A percentile compares a stretch with the other conserved stretches of the same genome.
phyloP scores from a whole-genome alignment of 495 filamentous ascomycete species.

The Umbilicaria muhlenbergii region DNA sequence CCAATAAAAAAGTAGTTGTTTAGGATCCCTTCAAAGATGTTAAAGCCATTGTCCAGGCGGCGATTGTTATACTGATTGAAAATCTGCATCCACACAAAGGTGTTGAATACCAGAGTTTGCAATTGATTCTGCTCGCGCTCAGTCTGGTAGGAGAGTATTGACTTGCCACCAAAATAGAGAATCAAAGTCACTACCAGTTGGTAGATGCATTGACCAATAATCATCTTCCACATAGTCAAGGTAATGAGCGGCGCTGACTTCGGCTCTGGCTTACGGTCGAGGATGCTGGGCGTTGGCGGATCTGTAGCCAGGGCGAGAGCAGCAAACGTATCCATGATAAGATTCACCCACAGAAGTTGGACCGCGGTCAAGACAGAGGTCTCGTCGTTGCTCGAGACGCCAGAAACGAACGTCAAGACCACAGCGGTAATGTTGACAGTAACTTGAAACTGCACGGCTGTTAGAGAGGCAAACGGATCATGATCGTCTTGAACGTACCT shows the following conservation, averaged over 20 bases:
- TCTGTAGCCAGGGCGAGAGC: constrained; percentile 87
- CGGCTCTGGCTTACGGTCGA: constrained; percentile 60
- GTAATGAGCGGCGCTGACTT: constrained; percentile 67
- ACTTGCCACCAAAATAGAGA: constrained; percentile 54
- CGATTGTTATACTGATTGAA: constrained; percentile 82
- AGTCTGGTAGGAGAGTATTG: constrained; percentile 42
- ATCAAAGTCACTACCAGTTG: constrained; percentile 67
- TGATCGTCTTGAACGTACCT: constrained; percentile 27
- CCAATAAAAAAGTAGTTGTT: constrained; percentile 69
- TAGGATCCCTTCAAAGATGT: constrained; percentile 73
- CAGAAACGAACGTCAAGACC: constrained; percentile 67
- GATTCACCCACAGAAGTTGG: constrained; percentile 80
- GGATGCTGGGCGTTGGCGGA: constrained; percentile 50
- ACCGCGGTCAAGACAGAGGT: constrained; percentile 69
- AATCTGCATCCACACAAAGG: constrained; percentile 90
- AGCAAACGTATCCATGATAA: constrained; percentile 93
- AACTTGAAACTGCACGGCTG: constrained; percentile 59
- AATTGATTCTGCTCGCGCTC: constrained; percentile 27
- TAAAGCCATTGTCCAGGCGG: constrained; percentile 77
- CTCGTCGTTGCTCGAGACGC: constrained; percentile 47
- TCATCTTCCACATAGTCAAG: constrained; percentile 87
- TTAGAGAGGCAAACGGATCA: neutral
- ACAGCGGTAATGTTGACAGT: constrained; percentile 88
- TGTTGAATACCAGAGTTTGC: constrained; percentile 71
- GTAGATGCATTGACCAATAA: constrained; percentile 70